Conservation (phyloP, 225 moss, liverwort and hornwort species). For the Thuidium tamariscinum region DNA sequence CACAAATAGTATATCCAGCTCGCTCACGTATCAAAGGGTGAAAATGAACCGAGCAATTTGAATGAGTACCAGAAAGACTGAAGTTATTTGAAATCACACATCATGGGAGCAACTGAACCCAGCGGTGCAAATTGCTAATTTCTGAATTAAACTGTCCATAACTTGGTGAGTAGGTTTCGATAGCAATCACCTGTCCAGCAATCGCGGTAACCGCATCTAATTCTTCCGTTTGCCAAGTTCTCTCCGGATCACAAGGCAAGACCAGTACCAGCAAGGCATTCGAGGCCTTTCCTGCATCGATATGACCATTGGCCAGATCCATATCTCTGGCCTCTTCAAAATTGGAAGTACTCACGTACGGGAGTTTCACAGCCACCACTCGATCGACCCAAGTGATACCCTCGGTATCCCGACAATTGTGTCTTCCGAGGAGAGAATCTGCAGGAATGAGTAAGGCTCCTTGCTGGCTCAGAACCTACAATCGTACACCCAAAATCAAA, state of each 20-base stretch:
- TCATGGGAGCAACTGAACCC: neutral
- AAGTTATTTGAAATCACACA: neutral
- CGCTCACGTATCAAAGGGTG: neutral
- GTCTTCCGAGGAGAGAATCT: conserved; percentile 14
- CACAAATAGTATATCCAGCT: neutral
- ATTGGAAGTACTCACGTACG: conserved; percentile 31
- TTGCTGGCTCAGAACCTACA: conserved; percentile 14
- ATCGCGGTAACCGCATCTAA: conserved; percentile 36
- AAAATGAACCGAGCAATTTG: neutral
- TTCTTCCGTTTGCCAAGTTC: conserved; percentile 32
- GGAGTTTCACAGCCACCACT: conserved; percentile 43
- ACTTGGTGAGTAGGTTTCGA: neutral
- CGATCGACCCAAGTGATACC: conserved; percentile 16
- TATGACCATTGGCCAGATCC: conserved; percentile 9
- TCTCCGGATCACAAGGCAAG: conserved; percentile 30
- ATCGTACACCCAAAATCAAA: neutral
- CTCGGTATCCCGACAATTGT: conserved; percentile 4
- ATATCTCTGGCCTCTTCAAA: conserved; percentile 13
- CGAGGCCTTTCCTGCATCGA: conserved; percentile 8
- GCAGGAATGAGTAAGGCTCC: conserved; percentile 23
- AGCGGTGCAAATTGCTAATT: neutral
- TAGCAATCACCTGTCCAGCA: conserved; percentile 31
- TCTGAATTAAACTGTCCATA: neutral
- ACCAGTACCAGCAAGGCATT: conserved; percentile 45
- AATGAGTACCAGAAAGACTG: neutral